Evolutionary conservation across 495 filamentous ascomycete genomes (phyloP), one percentile per base, ranked within the genome.

Genomic region (Rusavskia elegans): DNA sequence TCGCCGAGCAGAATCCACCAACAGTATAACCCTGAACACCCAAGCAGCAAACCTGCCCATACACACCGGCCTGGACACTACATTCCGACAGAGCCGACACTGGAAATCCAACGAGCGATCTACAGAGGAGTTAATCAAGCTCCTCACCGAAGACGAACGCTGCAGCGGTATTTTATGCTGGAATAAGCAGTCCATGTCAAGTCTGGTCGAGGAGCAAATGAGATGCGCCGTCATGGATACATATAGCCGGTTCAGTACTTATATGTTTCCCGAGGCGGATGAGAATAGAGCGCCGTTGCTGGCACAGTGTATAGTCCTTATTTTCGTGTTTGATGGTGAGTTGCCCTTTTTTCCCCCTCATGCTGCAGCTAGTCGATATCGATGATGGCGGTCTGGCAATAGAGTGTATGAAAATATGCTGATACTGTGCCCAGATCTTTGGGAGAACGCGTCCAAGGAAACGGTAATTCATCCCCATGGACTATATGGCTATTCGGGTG

Each of bases 241-340:
- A 2, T 52, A 45, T 16, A 48, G 20, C 19, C 50, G 50, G 9
- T 51, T 57, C 45, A 27, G 40, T 25, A 41, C 42, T 19, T 53
- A 59, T 40, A 45, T 56, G 35, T 53, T 44, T 23, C 7, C 57
- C 5, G 44, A 56, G 38, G 57, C 48, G 2, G 57, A 56, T 32
- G 14, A 36, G 30, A 20, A 51, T 11, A 50, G 55, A 8, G 49
- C 27, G 2, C 19, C 29, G 25, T 27, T 57, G 16, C 20, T 57
- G 14, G 55, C 51, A 19, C 41, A 41, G n/a, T n/a, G 36, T 23
- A 54, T 50, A 40, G 55, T 57, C 6, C 49, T 45, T 14, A 57
- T 53, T 11, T 44, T 57, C 3, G 17, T 57, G 39, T 51, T 57
- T 21, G 55, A 57, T 40, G 55, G 55, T 54, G 48, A 10, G 55